Percentiles rank a stretch among this genome's conserved stretches.
Evolutionary conservation across 768 basidiomycete genomes (phyloP).

Genomic region (Suillus subluteus): DNA sequence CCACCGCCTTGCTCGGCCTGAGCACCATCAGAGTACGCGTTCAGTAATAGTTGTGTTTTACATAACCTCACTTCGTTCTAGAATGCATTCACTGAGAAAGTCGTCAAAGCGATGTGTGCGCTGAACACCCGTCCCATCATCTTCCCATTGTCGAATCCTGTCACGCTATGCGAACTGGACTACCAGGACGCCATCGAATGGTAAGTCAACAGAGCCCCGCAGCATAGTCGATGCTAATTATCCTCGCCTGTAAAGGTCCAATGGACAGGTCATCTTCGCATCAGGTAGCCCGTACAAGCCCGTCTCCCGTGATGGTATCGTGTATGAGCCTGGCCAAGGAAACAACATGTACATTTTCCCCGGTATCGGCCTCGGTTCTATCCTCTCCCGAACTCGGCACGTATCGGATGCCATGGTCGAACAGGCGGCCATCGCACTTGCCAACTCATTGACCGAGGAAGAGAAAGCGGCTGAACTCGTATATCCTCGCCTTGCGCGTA

Average conservation of each 20-base stretch:
- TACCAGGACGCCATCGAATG: constrained; percentile 63
- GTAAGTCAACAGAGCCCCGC: constrained; percentile 32
- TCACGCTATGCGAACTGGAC: constrained; percentile 61
- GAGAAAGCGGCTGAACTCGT: constrained; percentile 60
- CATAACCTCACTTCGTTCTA: constrained; percentile 18
- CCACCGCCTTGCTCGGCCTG: constrained; percentile 77
- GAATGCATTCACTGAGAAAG: constrained; percentile 65
- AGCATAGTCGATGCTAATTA: not conserved
- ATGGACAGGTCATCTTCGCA: constrained; percentile 71
- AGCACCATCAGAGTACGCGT: constrained; percentile 52
- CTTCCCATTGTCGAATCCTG: constrained; percentile 81
- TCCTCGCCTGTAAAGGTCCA: constrained; percentile 47
- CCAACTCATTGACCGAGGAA: constrained; percentile 56
- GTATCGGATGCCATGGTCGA: constrained; percentile 76
- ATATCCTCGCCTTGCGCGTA: constrained; percentile 69
- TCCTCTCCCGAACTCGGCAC: constrained; percentile 57
- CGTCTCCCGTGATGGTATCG: constrained; percentile 49
- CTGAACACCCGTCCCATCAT: constrained; percentile 75
- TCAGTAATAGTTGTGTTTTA: not conserved
- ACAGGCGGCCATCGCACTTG: constrained; percentile 62
- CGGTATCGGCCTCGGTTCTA: constrained; percentile 63
- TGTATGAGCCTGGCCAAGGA: constrained; percentile 70
- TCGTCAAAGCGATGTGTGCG: constrained; percentile 64
- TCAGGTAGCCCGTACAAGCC: constrained; percentile 72
- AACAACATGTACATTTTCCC: constrained; percentile 82